Evolutionary conservation across 2,329 filamentous ascomycete genomes (phyloP), one percentile per base, ranked within the genome.

Genomic region (Sporothrix inflata): DNA sequence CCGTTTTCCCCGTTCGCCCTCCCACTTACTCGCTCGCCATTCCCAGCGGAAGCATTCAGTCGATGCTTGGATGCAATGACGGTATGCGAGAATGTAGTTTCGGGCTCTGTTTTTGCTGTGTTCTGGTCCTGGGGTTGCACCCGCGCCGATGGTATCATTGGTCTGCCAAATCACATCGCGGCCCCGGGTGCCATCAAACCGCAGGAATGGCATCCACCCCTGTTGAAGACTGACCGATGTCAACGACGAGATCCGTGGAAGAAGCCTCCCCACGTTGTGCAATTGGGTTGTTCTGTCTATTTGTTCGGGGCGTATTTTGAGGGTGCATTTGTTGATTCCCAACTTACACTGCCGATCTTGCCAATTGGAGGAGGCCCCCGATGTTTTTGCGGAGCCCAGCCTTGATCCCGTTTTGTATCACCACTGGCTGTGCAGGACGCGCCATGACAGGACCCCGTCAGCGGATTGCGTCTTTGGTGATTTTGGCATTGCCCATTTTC

Each of bases 91-190:
- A 55, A 21, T 55, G 21, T 12, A 7, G 3, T 27, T 55, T 27
- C 3, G 51, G 3, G 30, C 3, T 34, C 3, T 6, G 30, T 34
- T 34, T 34, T 57, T 7, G 24, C 3, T 19, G 9, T 8, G 4
- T 30, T 34, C 7, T n/a, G n/a, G 21, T 19, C 1, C 11, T 14
- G 30, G 27, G 57, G 57, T 61, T 61, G 34, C 57, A 61, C 19
- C 57, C 27, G 55, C 60, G 12, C 11, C 61, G 24, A 65, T 65
- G 61, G 61, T 47, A 65, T 65, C 61, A 65, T 65, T 19, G 61
- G 61, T 21, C 40, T 11, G 14, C 61, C 61, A 65, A 47, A 65
- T 40, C 45, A 34, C 42, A 60, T 60, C 55, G 27, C 55, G 7
- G 55, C 30, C 24, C 51, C 3, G 51, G 21, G 51, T 55, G 51